Evolutionary conservation across 345 rosid genomes (phyloP).

Genomic region (Heritiera fomes): DNA sequence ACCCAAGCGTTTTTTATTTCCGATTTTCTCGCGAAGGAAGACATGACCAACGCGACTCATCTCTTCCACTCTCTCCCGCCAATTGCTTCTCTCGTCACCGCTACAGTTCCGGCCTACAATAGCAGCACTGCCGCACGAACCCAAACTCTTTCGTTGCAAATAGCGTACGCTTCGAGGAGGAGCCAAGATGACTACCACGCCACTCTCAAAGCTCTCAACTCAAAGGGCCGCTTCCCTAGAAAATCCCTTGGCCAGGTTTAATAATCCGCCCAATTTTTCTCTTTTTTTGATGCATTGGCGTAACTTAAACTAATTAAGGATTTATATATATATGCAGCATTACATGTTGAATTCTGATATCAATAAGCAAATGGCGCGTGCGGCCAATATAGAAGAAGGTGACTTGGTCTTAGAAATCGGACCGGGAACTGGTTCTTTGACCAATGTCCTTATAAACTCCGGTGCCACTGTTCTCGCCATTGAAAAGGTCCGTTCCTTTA

Average conservation of each 20-base stretch:
- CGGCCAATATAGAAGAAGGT: constrained; percentile 67
- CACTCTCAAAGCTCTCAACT: constrained; percentile 81
- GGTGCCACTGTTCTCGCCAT: constrained; percentile 81
- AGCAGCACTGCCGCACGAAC: constrained; percentile 9
- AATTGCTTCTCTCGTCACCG: constrained; percentile 22
- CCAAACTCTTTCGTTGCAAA: constrained; percentile 1
- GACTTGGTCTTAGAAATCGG: constrained; percentile 91
- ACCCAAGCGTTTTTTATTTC: background rate
- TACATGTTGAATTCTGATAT: constrained; percentile 87
- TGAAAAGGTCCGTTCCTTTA: constrained; percentile 54
- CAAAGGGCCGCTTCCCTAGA: constrained; percentile 77
- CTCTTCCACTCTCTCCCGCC: constrained; percentile 35
- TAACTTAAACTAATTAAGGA: background rate
- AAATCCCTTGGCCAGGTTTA: constrained; percentile 96
- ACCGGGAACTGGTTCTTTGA: constrained; percentile 92
- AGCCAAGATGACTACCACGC: constrained; percentile 74
- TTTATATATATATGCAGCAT: constrained; percentile 53
- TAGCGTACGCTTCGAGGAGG: constrained; percentile 43
- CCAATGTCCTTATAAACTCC: constrained; percentile 61
- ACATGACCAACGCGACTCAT: constrained; percentile 30
- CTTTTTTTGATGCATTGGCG: constrained; percentile 2
- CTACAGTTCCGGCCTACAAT: constrained; percentile 16
- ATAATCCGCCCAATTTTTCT: background rate
- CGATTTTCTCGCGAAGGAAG: constrained; percentile 23
- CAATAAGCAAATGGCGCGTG: constrained; percentile 59